These are phyloP conservation scores for Heliamphora exappendiculata DNA, from an alignment of 148 eudicot species.

Conservation along the genomic window DNA sequence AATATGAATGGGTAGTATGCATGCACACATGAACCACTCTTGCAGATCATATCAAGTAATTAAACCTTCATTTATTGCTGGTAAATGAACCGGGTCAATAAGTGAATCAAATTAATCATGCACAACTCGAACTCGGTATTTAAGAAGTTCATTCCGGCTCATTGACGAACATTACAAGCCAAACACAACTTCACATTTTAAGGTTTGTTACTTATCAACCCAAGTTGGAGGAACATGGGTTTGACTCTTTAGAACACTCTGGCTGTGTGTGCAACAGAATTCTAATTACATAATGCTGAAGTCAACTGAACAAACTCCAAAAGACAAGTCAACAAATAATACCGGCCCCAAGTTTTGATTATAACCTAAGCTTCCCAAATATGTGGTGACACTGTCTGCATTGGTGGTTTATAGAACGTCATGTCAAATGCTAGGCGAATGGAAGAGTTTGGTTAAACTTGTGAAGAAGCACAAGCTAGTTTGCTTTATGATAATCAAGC, in stretches of 20 bases:
- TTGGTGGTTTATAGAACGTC: background rate
- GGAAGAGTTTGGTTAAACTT: background rate
- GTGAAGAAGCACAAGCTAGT: background rate
- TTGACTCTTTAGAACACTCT: background rate
- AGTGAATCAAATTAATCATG: background rate
- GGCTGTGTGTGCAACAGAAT: background rate
- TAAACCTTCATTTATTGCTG: background rate
- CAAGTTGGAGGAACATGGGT: background rate
- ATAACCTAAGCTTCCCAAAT: background rate
- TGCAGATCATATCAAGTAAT: background rate
- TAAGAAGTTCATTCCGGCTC: background rate
- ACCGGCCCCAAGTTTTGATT: background rate
- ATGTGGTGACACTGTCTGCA: background rate
- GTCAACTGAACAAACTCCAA: background rate
- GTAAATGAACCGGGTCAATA: background rate
- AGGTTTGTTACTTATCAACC: background rate
- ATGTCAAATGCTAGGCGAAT: background rate
- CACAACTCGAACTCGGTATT: background rate
- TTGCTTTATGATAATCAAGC: background rate
- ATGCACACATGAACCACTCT: background rate
- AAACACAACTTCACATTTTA: background rate
- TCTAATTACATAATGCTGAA: background rate
- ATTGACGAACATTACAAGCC: background rate
- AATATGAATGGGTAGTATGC: background rate
- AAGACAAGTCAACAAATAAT: background rate